phyloP scores from a whole-genome alignment of 2,329 filamentous ascomycete species.

The Paecilomyces fulvus region DNA sequence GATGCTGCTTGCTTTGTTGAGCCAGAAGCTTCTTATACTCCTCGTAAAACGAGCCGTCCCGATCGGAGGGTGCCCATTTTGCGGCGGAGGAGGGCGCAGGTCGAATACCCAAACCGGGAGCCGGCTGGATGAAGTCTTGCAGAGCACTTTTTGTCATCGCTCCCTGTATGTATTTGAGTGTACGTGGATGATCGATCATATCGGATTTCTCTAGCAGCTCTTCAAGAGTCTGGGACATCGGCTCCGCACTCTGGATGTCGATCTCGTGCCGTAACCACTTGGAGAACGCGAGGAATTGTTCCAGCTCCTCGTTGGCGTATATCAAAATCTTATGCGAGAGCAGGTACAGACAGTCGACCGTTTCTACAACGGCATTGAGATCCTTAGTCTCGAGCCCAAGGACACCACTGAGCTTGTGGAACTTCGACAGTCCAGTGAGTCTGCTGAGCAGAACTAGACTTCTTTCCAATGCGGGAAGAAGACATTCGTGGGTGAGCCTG shows the following conservation, averaged over 20 bases:
- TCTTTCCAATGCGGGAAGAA: conserved; percentile 79
- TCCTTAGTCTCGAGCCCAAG: conserved; percentile 59
- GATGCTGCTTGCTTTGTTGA: conserved; percentile 35
- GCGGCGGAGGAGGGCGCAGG: conserved; percentile 33
- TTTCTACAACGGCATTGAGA: conserved; percentile 56
- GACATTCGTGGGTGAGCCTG: conserved; percentile 72
- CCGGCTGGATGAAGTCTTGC: conserved; percentile 44
- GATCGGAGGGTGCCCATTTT: conserved; percentile 31
- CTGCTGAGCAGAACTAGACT: conserved; percentile 73
- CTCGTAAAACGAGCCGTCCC: conserved; percentile 35
- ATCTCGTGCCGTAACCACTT: conserved; percentile 78
- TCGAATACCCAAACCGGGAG: conserved; percentile 18
- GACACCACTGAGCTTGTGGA: conserved; percentile 58
- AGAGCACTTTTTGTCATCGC: conserved; percentile 61
- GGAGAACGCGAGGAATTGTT: conserved; percentile 70
- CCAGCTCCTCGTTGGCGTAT: conserved; percentile 65
- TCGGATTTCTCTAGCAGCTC: conserved; percentile 73
- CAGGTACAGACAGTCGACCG: conserved; percentile 65
- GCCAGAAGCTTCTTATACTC: conserved; percentile 45
- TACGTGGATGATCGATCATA: conserved; percentile 61
- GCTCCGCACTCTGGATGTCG: conserved; percentile 61
- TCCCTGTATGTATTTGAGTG: conserved; percentile 69
- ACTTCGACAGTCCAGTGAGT: conserved; percentile 73
- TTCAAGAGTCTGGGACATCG: conserved; percentile 49
- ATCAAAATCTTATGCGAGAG: conserved; percentile 65